Conservation (phyloP, 2,329 filamentous ascomycete genomes). For the Zymoseptoria pseudotritici region DNA sequence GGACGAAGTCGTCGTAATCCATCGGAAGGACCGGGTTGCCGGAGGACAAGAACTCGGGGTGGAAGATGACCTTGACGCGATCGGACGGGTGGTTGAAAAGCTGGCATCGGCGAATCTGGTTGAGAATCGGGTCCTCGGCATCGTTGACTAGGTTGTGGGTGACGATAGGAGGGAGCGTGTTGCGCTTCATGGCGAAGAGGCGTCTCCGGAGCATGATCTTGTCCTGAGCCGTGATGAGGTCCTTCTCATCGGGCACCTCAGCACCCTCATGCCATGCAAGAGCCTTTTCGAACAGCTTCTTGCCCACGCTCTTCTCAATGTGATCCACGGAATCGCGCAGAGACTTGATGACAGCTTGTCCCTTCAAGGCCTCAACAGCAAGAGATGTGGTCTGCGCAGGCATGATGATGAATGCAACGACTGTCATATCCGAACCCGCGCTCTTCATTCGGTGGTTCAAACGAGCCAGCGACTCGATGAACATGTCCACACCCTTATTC, state of each 20-base stretch:
- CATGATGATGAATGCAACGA: conserved; percentile 98
- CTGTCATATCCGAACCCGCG: conserved; percentile 78
- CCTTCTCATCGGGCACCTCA: conserved; percentile 90
- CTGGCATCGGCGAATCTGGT: conserved; percentile 91
- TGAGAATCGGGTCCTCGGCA: conserved; percentile 83
- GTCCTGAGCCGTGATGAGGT: conserved; percentile 84
- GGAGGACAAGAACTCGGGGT: conserved; percentile 94
- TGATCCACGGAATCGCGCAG: conserved; percentile 86
- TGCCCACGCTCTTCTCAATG: conserved; percentile 86
- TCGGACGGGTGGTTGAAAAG: conserved; percentile 94
- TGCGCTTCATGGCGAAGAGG: conserved; percentile 93
- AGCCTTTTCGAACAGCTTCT: conserved; percentile 88
- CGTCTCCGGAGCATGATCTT: conserved; percentile 85
- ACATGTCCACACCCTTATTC: conserved; percentile 99
- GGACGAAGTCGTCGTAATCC: conserved; percentile 97
- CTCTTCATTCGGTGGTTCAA: conserved; percentile 88
- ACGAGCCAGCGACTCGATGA: conserved; percentile 90
- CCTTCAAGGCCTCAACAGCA: conserved; percentile 90
- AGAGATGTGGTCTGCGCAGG: conserved; percentile 91
- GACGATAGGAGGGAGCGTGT: conserved; percentile 84
- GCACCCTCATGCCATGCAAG: conserved; percentile 94
- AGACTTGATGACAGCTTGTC: conserved; percentile 95
- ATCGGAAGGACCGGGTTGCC: conserved; percentile 90
- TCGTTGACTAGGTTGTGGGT: conserved; percentile 99
- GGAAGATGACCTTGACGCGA: conserved; percentile 95